Base-by-base conservation (phyloP, 1,284 basidiomycete species). In the Cutaneotrichosporon sp. region DNA sequence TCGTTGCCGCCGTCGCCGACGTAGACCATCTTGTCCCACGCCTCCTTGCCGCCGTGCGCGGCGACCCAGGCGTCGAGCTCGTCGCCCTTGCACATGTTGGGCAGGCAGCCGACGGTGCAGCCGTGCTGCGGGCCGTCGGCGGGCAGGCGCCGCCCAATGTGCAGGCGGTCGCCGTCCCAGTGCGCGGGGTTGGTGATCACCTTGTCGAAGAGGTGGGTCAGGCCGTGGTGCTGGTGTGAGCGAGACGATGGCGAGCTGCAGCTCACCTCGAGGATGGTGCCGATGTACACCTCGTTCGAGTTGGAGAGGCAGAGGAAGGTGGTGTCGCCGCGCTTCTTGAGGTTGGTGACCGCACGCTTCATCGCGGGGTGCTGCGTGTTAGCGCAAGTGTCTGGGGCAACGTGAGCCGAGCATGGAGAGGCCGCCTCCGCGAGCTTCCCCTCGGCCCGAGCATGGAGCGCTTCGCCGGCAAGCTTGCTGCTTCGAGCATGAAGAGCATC, bases 81-180 rank as follows among this genome's bases (percentile, higher is more conserved):
- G 69, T 91, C 88, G 45, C 95, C 95, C 84, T 99, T 99, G 84
- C 95, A 99, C 94, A 99, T 97, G 82, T 99, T 99, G 11, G 90
- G 86, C 61, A 88, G 88, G 82, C 95, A 99, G 16, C 95, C 95
- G 57, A 97, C 84, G 56, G 82, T 83, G 81, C 95, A 99, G 2
- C 73, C 76, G 79, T 99, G 97, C 71, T 95, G 94, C 6, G 87
- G 86, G 1, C 86, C 88, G 45, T 82, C 75, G 16, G 90, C 89
- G 57, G 89, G 87, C 43, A 98, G 82, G 50, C 89, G 85, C 24
- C 95, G 84, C 29, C 85, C 83, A 57, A 99, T 82, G 64, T 89
- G 86, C 60, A 99, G 87, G 10, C 90, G 83, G 54, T 92, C 89
- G 2, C 85, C 84, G 0, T 81, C 75, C 87, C 92, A 98, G 68